Conservation (phyloP, 208 protist genomes). For the Leishmania martiniquensis region DNA sequence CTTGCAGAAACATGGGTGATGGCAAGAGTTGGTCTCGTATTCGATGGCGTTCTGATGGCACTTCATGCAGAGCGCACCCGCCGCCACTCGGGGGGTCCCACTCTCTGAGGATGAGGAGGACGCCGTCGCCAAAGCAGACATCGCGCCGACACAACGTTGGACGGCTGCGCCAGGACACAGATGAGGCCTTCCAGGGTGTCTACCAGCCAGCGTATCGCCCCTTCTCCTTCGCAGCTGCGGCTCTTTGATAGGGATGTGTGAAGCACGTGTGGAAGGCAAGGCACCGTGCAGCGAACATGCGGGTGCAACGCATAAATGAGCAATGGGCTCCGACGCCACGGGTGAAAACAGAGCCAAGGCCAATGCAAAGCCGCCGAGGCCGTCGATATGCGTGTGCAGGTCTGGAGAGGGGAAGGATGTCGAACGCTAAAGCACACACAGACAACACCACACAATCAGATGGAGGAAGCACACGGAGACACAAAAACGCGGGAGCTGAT, state of each 20-base stretch:
- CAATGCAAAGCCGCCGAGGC: not conserved
- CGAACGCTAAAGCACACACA: not conserved
- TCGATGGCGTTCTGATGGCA: conserved; percentile 60
- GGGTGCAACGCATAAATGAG: not conserved
- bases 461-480: not conserved
- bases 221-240: not conserved
- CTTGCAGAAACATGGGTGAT: conserved; percentile 81
- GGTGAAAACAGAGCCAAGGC: not conserved
- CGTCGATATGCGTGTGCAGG: not conserved
- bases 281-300: not conserved
- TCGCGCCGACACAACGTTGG: not conserved
- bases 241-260: not conserved
- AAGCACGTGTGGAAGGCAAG: not conserved
- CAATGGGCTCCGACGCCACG: not conserved
- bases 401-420: no score
- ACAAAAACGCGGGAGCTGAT: no score
- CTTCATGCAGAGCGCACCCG: conserved; percentile 56
- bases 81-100: not conserved
- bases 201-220: no score
- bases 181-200: not conserved
- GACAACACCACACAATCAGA: not conserved
- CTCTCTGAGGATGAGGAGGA: conserved; percentile 23
- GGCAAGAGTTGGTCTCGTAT: conserved; percentile 77
- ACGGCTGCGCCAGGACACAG: not conserved
- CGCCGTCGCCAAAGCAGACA: conserved; percentile 9